These are phyloP conservation scores for Apiosordaria backusii DNA, from an alignment of 495 filamentous ascomycete genomes.

Conservation along the genomic window DNA sequence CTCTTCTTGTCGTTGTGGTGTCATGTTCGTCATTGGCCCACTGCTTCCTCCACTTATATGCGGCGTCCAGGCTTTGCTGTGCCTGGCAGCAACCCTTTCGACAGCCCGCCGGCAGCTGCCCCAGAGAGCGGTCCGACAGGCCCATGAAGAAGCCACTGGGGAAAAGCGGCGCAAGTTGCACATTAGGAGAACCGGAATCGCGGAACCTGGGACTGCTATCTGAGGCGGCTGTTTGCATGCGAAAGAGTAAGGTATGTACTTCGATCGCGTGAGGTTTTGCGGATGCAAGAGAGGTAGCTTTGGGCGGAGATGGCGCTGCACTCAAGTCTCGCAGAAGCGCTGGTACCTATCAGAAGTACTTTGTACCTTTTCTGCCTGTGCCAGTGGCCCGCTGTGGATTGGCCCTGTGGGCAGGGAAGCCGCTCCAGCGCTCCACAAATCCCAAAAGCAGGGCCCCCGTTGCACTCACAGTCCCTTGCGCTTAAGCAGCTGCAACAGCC, in stretches of 20 bases:
- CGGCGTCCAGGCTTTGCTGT: not conserved
- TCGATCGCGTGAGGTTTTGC: not conserved
- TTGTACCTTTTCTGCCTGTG: constrained; percentile 4
- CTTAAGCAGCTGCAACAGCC: constrained; percentile 16
- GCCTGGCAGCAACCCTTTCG: not conserved
- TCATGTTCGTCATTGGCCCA: not conserved
- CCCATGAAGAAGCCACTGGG: not conserved
- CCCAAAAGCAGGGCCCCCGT: constrained; percentile 21
- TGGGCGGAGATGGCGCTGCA: not conserved
- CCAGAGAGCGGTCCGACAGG: not conserved
- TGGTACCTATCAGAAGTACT: not conserved
- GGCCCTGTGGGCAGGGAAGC: constrained; percentile 18
- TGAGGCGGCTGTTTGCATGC: not conserved
- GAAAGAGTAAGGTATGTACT: not conserved
- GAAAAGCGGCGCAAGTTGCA: not conserved
- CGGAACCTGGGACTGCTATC: not conserved
- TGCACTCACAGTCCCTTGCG: constrained; percentile 12
- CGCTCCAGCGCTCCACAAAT: constrained; percentile 24
- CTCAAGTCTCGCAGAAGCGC: constrained; percentile 16
- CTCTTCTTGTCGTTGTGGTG: not conserved
- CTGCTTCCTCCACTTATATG: constrained; percentile 5
- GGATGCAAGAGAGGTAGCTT: constrained; percentile 10
- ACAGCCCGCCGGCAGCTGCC: not conserved
- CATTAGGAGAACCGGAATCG: not conserved
- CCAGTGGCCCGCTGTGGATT: constrained; percentile 12